Evolutionary conservation across 2,329 filamentous ascomycete genomes (phyloP).

Genomic region (Knufia petricola): DNA sequence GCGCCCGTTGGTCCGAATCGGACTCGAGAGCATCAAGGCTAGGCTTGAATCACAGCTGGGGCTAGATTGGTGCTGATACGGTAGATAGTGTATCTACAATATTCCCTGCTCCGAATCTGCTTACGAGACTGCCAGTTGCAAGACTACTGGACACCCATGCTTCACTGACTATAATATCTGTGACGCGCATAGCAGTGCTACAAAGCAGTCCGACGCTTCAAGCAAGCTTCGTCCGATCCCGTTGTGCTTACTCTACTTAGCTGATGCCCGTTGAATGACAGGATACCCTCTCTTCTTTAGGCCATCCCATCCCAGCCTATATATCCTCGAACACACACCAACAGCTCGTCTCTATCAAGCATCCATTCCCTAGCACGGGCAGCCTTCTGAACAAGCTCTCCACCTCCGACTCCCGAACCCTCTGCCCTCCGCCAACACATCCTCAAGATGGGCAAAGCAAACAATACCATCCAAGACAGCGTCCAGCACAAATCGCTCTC

Average conservation of each 20-base stretch:
- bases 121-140: too few relatives aligned
- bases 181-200: too few relatives aligned
- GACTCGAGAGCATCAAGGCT: not conserved
- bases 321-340: not conserved
- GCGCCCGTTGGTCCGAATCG: not conserved
- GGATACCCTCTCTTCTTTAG: too few relatives aligned
- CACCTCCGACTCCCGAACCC: not conserved
- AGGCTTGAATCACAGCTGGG: not conserved
- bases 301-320: too few relatives aligned
- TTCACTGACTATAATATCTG: constrained; percentile 18
- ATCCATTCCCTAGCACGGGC: not conserved
- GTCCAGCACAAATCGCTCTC: constrained; percentile 50
- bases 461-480: constrained; percentile 36
- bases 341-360: not conserved
- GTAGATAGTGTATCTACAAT: too few relatives aligned
- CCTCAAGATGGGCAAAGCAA: constrained; percentile 11
- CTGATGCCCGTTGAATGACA: too few relatives aligned
- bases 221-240: too few relatives aligned
- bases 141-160: too few relatives aligned
- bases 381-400: not conserved
- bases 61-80: not conserved
- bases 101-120: too few relatives aligned
- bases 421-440: not conserved
- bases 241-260: too few relatives aligned
- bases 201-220: too few relatives aligned